phyloP scores from a whole-genome alignment of 208 protist species.

The Crithidia brevicula region DNA sequence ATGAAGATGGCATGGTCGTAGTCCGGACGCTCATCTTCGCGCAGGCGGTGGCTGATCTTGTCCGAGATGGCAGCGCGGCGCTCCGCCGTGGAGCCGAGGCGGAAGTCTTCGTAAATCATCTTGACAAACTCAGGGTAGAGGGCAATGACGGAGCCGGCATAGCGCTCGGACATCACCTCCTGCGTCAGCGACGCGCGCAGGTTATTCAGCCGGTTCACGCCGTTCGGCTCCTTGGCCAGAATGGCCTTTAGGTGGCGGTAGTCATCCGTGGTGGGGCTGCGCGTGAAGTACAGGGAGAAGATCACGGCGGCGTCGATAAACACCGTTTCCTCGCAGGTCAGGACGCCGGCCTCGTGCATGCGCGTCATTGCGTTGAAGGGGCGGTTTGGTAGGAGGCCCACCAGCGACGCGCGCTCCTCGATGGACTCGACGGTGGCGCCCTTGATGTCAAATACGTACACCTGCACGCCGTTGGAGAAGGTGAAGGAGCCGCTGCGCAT shows the following conservation, averaged over 20 bases:
- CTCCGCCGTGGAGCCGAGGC: conserved; percentile 61
- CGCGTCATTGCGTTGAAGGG: conserved; percentile 68
- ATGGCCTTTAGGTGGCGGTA: conserved; percentile 69
- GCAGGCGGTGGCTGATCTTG: conserved; percentile 73
- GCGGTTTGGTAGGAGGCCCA: conserved; percentile 73
- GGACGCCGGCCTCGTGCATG: conserved; percentile 60
- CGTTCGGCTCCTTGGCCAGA: conserved; percentile 75
- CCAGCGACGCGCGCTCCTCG: conserved; percentile 59
- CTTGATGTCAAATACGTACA: conserved; percentile 75
- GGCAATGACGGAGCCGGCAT: conserved; percentile 78
- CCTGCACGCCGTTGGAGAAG: conserved; percentile 80
- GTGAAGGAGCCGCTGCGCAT: conserved; percentile 58
- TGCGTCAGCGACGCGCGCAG: conserved; percentile 79
- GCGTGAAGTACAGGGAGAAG: conserved; percentile 93
- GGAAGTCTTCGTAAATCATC: conserved; percentile 92
- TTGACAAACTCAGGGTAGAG: conserved; percentile 88
- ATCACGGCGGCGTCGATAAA: conserved; percentile 76
- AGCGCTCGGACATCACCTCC: conserved; percentile 91
- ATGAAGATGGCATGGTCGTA: conserved; percentile 87
- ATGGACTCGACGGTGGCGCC: conserved; percentile 46
- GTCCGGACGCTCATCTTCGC: conserved; percentile 65
- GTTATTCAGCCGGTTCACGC: conserved; percentile 88
- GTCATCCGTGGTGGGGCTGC: conserved; percentile 77
- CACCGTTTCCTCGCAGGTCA: conserved; percentile 72
- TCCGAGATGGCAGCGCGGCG: conserved; percentile 54